These are phyloP conservation scores for Nyctanthes arbortristis DNA, from an alignment of 257 asterid species.

Conservation along the genomic window DNA sequence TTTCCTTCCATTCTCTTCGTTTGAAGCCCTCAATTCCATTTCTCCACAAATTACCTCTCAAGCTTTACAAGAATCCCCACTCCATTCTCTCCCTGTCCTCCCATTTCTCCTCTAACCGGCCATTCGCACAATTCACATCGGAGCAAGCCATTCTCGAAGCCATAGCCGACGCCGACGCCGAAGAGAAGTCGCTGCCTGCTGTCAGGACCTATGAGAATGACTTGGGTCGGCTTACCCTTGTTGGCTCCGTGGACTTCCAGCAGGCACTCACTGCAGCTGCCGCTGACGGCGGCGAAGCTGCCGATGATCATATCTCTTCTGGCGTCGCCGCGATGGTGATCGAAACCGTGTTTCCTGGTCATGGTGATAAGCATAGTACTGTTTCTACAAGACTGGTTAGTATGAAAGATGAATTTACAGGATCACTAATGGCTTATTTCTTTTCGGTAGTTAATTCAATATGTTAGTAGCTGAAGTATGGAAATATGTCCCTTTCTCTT, in stretches of 20 bases:
- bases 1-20: slow-evolving; percentile 21
- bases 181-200: slow-evolving; percentile 45
- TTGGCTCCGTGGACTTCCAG: slow-evolving; percentile 72
- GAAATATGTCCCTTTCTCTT: background rate
- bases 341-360: slow-evolving; percentile 77
- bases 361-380: slow-evolving; percentile 55
- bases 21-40: slow-evolving; percentile 16
- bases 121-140: slow-evolving; percentile 38
- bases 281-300: slow-evolving; percentile 85
- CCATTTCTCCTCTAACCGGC: slow-evolving; percentile 32
- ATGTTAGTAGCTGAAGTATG: background rate
- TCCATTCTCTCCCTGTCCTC: slow-evolving; percentile 34
- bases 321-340: slow-evolving; percentile 73
- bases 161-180: slow-evolving; percentile 42
- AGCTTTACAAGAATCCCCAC: slow-evolving; percentile 11
- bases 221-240: slow-evolving; percentile 64
- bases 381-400: slow-evolving; percentile 76
- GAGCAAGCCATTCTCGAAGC: slow-evolving; percentile 59
- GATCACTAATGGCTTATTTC: background rate
- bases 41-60: slow-evolving; percentile 30
- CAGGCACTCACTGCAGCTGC: slow-evolving; percentile 95
- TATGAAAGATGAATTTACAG: slow-evolving; percentile 1
- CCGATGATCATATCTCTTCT: slow-evolving; percentile 62
- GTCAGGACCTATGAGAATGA: slow-evolving; percentile 82
- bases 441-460: background rate